These are phyloP conservation scores for Penicillium sclerotigenum DNA, from an alignment of 2,329 filamentous ascomycete genomes.

Conservation along the genomic window DNA sequence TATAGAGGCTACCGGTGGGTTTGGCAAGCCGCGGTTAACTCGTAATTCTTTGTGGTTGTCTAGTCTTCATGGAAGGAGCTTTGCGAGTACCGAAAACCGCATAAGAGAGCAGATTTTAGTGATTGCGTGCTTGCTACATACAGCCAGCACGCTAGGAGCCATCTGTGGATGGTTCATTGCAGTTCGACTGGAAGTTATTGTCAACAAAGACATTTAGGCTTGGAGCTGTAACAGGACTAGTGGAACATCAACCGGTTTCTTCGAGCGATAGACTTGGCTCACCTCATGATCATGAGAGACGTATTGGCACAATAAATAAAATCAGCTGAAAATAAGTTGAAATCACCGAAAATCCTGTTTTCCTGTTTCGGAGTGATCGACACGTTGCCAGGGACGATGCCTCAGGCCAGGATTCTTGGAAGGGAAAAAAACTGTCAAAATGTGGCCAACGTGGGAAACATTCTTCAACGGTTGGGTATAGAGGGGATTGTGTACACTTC, in stretches of 20 bases:
- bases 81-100: too few species aligned
- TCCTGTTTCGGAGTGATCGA: background rate
- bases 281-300: background rate
- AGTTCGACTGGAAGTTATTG: too few species aligned
- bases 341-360: background rate
- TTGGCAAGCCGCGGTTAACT: too few species aligned
- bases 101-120: too few species aligned
- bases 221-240: background rate
- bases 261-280: background rate
- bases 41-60: too few species aligned
- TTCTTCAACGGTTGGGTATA: background rate
- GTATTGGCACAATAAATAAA: too few species aligned
- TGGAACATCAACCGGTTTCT: background rate
- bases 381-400: background rate
- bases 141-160: too few species aligned
- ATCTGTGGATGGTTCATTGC: too few species aligned
- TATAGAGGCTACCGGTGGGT: too few species aligned
- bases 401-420: conserved; percentile 1
- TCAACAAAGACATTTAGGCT: background rate
- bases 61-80: too few species aligned
- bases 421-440: background rate
- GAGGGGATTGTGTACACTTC: background rate
- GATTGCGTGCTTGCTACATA: too few species aligned
- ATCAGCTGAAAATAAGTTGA: background rate
- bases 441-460: background rate